A percentile compares a stretch with the other conserved stretches of the same genome.
Evolutionary conservation across 1,139 yeast species (phyloP).

Genomic region (Pichia kudriavzevii): DNA sequence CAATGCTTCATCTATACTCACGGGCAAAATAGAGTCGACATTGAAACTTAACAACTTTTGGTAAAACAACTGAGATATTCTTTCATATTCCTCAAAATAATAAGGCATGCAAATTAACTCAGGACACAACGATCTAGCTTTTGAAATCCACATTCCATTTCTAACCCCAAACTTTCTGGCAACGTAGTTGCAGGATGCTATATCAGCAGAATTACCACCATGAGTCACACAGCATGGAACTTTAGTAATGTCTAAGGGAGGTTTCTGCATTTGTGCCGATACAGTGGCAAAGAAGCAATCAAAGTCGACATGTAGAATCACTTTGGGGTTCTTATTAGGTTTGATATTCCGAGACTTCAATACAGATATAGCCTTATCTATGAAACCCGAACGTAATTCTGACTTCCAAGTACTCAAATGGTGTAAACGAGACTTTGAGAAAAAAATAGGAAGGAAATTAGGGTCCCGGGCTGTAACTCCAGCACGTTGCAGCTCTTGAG

Average conservation of each 20-base stretch:
- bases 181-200: constrained; percentile 88
- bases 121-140: constrained; percentile 62
- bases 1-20: constrained; percentile 86
- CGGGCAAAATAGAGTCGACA: constrained; percentile 66
- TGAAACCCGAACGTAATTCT: constrained; percentile 56
- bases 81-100: constrained; percentile 68
- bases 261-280: constrained; percentile 48
- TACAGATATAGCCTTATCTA: constrained; percentile 33
- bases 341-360: constrained; percentile 11
- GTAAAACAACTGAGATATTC: constrained; percentile 49
- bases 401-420: constrained; percentile 86
- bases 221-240: constrained; percentile 82
- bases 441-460: constrained; percentile 61
- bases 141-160: constrained; percentile 85
- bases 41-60: constrained; percentile 32
- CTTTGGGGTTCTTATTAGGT: constrained; percentile 12
- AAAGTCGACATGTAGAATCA: constrained; percentile 77
- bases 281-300: constrained; percentile 93
- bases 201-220: constrained; percentile 63
- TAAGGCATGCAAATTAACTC: constrained; percentile 55
- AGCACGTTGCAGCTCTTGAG: constrained; percentile 9
- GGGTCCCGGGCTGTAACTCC: constrained; percentile 67
- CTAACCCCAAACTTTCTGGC: constrained; percentile 68
- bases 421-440: constrained; percentile 77
- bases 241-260: constrained; percentile 45